These are phyloP conservation scores for Euphorbia tirucalli DNA, from an alignment of 345 rosid species.

Conservation along the genomic window DNA sequence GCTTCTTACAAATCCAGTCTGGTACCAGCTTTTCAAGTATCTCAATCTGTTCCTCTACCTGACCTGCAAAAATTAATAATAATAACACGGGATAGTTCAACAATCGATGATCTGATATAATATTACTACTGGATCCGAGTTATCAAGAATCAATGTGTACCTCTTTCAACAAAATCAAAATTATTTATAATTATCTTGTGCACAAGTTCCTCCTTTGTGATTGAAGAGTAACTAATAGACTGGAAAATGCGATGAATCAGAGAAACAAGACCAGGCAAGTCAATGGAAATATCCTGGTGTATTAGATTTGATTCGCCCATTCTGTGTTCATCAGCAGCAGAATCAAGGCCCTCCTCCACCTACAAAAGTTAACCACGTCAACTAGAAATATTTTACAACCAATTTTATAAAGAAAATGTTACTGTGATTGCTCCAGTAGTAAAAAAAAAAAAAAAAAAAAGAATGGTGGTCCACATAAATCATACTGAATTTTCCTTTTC, in stretches of 20 bases:
- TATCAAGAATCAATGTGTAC: slow-evolving; percentile 22
- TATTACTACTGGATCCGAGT: neutral
- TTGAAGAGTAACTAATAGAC: slow-evolving; percentile 31
- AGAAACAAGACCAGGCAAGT: slow-evolving; percentile 41
- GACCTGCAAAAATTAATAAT: slow-evolving; percentile 28
- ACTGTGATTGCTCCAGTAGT: slow-evolving; percentile 1
- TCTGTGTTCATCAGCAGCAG: slow-evolving; percentile 5
- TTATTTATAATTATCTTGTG: slow-evolving; percentile 45
- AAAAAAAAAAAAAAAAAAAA: neutral
- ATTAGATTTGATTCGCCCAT: neutral
- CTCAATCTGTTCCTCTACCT: slow-evolving; percentile 50
- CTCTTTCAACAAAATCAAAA: slow-evolving; percentile 36
- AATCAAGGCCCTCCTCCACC: slow-evolving; percentile 13
- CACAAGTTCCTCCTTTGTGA: slow-evolving; percentile 57
- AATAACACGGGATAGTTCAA: too few relatives aligned
- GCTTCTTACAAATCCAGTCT: slow-evolving; percentile 45
- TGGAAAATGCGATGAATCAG: slow-evolving; percentile 35
- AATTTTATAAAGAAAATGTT: neutral
- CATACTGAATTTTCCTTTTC: neutral
- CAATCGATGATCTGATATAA: neutral
- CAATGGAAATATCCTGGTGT: too few relatives aligned
- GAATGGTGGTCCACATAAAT: neutral
- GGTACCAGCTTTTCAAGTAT: slow-evolving; percentile 48
- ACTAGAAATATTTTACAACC: neutral
- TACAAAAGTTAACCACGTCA: slow-evolving; percentile 4